Percentiles rank a stretch among this genome's conserved stretches.
Evolutionary conservation across 768 basidiomycete species (phyloP).

Genomic region (Boletus rubescentipes): DNA sequence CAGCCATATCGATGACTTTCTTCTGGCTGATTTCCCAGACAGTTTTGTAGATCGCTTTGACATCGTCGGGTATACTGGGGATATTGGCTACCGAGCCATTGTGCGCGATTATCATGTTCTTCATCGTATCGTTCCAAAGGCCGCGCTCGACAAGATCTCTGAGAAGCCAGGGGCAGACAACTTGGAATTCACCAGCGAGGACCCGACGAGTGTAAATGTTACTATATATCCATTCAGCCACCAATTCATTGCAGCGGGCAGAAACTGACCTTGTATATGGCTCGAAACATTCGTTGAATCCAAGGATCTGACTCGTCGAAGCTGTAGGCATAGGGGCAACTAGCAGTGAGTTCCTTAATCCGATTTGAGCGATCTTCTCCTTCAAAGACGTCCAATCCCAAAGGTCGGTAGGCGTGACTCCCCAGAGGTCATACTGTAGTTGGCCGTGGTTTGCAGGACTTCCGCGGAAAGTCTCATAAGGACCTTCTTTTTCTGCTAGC

Average conservation of each 20-base stretch:
- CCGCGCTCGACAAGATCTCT: constrained; percentile 93
- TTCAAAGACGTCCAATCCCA: constrained; percentile 96
- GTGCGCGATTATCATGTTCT: constrained; percentile 98
- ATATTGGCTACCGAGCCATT: constrained; percentile 89
- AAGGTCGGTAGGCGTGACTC: constrained; percentile 79
- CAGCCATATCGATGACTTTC: constrained; percentile 95
- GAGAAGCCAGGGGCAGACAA: constrained; percentile 99
- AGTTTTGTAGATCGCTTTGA: constrained; percentile 99
- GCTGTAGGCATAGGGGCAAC: constrained; percentile 99
- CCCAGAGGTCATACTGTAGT: constrained; percentile 96
- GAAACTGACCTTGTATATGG: constrained; percentile 85
- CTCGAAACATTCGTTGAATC: constrained; percentile 99
- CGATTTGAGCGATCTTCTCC: constrained; percentile 76
- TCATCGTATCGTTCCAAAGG: constrained; percentile 98
- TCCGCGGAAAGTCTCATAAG: constrained; percentile 88
- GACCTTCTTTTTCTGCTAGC: constrained; percentile 72
- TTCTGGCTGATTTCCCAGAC: constrained; percentile 99
- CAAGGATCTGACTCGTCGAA: constrained; percentile 96
- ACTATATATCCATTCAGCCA: constrained; percentile 40
- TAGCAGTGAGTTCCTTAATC: constrained; percentile 87
- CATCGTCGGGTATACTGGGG: constrained; percentile 80
- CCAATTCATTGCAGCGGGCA: background rate
- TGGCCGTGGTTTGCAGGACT: constrained; percentile 87
- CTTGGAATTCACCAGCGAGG: constrained; percentile 99
- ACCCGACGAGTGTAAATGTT: constrained; percentile 99